These are phyloP conservation scores for Paraphoma chrysanthemicola DNA, from an alignment of 2,329 filamentous ascomycete genomes.

Conservation along the genomic window DNA sequence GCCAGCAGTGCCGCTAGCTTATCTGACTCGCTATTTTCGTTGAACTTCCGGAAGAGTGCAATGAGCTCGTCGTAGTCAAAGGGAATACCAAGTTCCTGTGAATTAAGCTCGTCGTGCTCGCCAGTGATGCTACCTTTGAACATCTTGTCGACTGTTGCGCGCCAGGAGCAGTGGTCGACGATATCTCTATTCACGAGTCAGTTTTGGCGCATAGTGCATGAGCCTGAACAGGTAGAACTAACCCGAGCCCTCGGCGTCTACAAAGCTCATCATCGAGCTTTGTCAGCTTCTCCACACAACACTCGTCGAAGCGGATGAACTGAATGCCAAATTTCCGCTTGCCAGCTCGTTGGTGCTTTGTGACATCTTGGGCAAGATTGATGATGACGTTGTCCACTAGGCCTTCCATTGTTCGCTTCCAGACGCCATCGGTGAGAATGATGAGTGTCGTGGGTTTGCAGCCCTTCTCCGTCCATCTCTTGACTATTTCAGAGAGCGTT, in stretches of 20 bases:
- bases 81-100: neutral
- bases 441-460: constrained; percentile 13
- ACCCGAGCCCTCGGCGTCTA: neutral
- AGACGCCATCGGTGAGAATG: constrained; percentile 21
- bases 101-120: neutral
- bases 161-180: constrained; percentile 25
- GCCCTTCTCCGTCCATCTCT: neutral
- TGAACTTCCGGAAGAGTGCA: neutral
- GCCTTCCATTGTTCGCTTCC: neutral
- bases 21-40: neutral
- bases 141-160: constrained; percentile 17
- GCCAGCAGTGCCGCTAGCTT: neutral
- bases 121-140: constrained; percentile 17
- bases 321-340: constrained; percentile 18
- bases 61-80: neutral
- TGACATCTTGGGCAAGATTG: constrained; percentile 6
- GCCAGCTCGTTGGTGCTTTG: neutral
- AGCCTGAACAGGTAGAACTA: too few relatives aligned
- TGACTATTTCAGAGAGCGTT: constrained; percentile 2
- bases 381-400: constrained; percentile 8
- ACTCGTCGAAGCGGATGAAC: constrained; percentile 23
- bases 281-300: neutral
- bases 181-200: constrained; percentile 12
- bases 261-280: constrained; percentile 9
- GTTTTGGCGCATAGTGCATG: neutral